These are phyloP conservation scores for Hypoxylon perforatum DNA, from an alignment of 495 filamentous ascomycete genomes.

Conservation along the genomic window DNA sequence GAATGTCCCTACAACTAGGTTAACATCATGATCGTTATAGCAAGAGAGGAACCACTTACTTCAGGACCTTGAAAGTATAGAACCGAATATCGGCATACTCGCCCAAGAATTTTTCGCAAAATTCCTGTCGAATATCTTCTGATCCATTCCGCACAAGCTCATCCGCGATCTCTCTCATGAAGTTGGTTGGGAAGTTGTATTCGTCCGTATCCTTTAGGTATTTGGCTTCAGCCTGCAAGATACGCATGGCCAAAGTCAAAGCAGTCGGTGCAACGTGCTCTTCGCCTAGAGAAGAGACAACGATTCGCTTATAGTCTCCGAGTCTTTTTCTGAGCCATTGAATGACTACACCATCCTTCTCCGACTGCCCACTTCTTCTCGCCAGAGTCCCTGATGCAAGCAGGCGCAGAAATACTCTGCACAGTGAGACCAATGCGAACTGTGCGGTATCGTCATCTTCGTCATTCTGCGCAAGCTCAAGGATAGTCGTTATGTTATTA, in stretches of 20 bases:
- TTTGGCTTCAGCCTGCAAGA: slow-evolving; percentile 80
- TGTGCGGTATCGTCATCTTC: slow-evolving; percentile 52
- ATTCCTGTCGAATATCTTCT: slow-evolving; percentile 72
- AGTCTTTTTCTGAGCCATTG: slow-evolving; percentile 83
- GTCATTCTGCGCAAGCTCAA: slow-evolving; percentile 65
- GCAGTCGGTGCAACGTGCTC: slow-evolving; percentile 67
- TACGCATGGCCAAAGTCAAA: slow-evolving; percentile 81
- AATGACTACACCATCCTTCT: slow-evolving; percentile 78
- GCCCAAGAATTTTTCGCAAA: slow-evolving; percentile 78
- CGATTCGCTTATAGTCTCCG: slow-evolving; percentile 70
- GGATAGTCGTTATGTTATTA: slow-evolving; percentile 86
- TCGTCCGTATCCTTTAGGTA: slow-evolving; percentile 69
- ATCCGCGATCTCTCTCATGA: slow-evolving; percentile 72
- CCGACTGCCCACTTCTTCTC: slow-evolving; percentile 68
- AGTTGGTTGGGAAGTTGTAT: slow-evolving; percentile 69
- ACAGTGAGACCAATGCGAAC: slow-evolving; percentile 80
- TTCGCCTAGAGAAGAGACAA: slow-evolving; percentile 66
- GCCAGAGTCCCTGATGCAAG: slow-evolving; percentile 78
- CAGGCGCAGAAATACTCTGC: slow-evolving; percentile 87
- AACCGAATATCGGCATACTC: slow-evolving; percentile 86
- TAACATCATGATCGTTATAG: slow-evolving; percentile 6
- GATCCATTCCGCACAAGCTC: slow-evolving; percentile 68
- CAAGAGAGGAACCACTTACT: slow-evolving; percentile 61
- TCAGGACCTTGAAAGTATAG: slow-evolving; percentile 76
- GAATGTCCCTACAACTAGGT: slow-evolving; percentile 49